Base-by-base conservation (phyloP, 2,329 filamentous ascomycete species). In the Dactylellina leptospora region DNA sequence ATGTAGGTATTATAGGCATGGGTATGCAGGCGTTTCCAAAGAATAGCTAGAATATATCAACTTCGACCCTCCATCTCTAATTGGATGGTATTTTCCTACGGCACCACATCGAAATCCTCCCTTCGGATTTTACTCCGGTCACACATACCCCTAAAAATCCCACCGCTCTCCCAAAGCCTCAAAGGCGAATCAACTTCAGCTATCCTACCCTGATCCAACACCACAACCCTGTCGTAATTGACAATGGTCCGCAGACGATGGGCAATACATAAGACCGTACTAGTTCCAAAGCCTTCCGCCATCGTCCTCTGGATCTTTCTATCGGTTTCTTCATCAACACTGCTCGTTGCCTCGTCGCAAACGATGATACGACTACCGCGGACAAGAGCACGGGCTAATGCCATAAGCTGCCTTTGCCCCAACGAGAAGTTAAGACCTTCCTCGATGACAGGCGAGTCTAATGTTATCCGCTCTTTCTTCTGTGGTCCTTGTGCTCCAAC, bases 391-490 rank as follows among this genome's bases (percentile, higher is more conserved):
- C 95, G 88, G 0, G 93, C 93, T 0, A 99, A 84, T 0, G 95
- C 95, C 90, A 97, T 96, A 51, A 97, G 86, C 80, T 97, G 95
- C 2, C 95, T 87, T 81, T 97, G 93, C 4, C 93, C 93, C 8
- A 97, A 88, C 0, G 92, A 96, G 83, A 96, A 97, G 81, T 97
- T 97, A 73, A 96, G 85, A 0, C 95, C 95, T 81, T 97, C 93
- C 78, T 97, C 95, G 76, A 97, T 92, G 1, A 97, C 93, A 1
- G 87, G 78, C 13, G 86, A 89, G 80, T 97, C 93, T 20, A 99
- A 88, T 75, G 92, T 88, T 72, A 96, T 90, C 62, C 90, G 87
- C 8, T 80, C 80, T 80, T 79, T 66, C 81, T 80, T 58, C 78
- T 77, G 61, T 75, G 73, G 53, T 70, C 77, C 69, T 75, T 77